A percentile compares a stretch with the other conserved stretches of the same genome.
Evolutionary conservation across 2,329 filamentous ascomycete genomes (phyloP).

Genomic region (Beauveria sp.): DNA sequence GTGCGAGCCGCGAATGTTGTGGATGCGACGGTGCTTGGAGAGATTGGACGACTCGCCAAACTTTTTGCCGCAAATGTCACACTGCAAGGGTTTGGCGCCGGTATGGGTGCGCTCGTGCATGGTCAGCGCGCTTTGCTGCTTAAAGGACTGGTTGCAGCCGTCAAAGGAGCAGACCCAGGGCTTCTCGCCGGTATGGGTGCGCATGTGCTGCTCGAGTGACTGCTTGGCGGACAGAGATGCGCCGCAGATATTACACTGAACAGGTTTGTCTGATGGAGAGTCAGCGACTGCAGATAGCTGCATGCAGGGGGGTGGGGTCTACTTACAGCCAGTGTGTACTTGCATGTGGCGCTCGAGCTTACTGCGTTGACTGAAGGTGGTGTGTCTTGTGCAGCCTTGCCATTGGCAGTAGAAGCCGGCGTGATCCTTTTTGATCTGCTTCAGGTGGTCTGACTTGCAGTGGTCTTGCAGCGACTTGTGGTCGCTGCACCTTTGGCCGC

Average conservation of each 20-base stretch:
- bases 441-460: slow-evolving; percentile 43
- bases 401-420: slow-evolving; percentile 48
- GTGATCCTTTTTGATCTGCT: slow-evolving; percentile 33
- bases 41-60: slow-evolving; percentile 62
- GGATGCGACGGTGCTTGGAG: slow-evolving; percentile 57
- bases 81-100: slow-evolving; percentile 54
- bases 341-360: slow-evolving; percentile 60
- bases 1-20: slow-evolving; percentile 45
- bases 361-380: slow-evolving; percentile 50
- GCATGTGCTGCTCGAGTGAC: slow-evolving; percentile 58
- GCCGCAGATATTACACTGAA: slow-evolving; percentile 47
- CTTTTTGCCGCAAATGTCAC: slow-evolving; percentile 48
- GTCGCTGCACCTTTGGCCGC: slow-evolving; percentile 30
- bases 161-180: slow-evolving; percentile 48
- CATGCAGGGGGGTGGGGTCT: not conserved
- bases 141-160: slow-evolving; percentile 51
- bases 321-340: slow-evolving; percentile 56
- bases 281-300: slow-evolving; percentile 4
- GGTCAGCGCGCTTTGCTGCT: slow-evolving; percentile 61
- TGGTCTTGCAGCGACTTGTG: slow-evolving; percentile 48
- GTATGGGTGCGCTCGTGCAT: slow-evolving; percentile 62
- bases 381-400: slow-evolving; percentile 46
- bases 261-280: slow-evolving; percentile 46
- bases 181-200: slow-evolving; percentile 58
- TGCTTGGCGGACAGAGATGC: slow-evolving; percentile 58